These are phyloP conservation scores for Hibiscus syriacus DNA, from an alignment of 345 rosid genomes.

Conservation along the genomic window DNA sequence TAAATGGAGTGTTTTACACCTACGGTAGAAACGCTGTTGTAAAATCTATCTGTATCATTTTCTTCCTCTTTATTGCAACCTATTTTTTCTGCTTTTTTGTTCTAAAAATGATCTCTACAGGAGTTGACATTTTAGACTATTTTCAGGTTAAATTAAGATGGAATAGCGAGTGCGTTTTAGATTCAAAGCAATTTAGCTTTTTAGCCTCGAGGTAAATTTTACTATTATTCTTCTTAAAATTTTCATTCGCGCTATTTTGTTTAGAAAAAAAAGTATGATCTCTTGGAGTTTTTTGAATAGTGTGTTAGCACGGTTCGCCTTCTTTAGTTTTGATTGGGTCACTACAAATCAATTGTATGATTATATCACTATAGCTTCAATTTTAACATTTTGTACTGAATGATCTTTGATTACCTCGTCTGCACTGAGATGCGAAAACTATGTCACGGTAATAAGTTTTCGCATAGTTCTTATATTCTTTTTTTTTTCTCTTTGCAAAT, in stretches of 20 bases:
- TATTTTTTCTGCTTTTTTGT: too few relatives aligned
- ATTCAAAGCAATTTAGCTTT: constrained; percentile 2
- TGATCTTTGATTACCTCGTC: background rate
- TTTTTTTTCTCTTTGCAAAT: background rate
- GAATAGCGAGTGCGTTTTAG: background rate
- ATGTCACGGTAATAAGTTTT: constrained; percentile 3
- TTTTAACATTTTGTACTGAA: background rate
- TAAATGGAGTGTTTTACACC: background rate
- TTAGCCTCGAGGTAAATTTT: constrained; percentile 4
- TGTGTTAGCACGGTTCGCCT: background rate
- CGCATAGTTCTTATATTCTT: background rate
- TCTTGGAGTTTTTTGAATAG: background rate
- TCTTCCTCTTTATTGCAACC: background rate
- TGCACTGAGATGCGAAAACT: constrained; percentile 11
- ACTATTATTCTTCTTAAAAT: background rate
- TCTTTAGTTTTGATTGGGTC: constrained; percentile 1
- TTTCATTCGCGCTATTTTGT: background rate
- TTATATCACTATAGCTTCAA: background rate
- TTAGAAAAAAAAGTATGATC: background rate
- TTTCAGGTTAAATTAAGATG: background rate
- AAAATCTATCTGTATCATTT: background rate
- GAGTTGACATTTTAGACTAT: background rate
- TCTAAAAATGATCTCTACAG: background rate
- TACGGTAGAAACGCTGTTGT: background rate
- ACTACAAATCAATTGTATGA: background rate